A percentile compares a stretch with the other conserved stretches of the same genome.
These are phyloP conservation scores for Blepharisma undulans DNA, from an alignment of 169 alveolate species.

Conservation along the genomic window DNA sequence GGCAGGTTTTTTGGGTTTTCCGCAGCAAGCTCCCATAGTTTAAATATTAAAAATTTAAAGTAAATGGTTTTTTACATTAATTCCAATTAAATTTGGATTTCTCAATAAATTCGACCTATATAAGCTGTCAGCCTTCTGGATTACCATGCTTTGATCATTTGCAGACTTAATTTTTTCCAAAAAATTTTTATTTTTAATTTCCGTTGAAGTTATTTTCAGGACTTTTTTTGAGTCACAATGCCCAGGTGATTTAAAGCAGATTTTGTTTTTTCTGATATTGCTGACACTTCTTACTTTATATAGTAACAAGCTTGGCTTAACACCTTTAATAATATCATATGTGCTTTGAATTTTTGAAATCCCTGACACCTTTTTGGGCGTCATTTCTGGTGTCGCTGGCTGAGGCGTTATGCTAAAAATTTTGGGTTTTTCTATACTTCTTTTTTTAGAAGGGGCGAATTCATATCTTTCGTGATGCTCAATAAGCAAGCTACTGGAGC, in stretches of 20 bases:
- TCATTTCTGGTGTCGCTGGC: background rate
- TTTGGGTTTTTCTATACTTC: background rate
- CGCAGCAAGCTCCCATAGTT: constrained; percentile 8
- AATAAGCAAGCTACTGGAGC: background rate
- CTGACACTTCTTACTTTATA: background rate
- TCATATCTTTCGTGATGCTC: background rate
- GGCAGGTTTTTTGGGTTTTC: background rate
- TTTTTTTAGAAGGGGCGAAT: background rate
- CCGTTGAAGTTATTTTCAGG: background rate
- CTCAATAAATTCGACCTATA: background rate
- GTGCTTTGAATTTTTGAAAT: background rate
- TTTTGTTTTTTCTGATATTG: background rate
- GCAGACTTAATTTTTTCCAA: background rate
- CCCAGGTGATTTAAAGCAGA: background rate
- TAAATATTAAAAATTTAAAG: background rate
- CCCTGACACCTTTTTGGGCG: background rate
- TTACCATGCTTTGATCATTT: background rate
- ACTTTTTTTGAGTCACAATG: background rate
- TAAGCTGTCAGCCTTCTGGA: background rate
- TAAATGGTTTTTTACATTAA: background rate
- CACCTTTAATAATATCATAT: background rate
- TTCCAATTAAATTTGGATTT: background rate
- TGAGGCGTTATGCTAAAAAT: background rate
- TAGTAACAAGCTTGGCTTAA: background rate
- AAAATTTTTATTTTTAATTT: too few relatives aligned